Percentiles rank a stretch among this genome's conserved stretches.
Conservation (phyloP, 257 asterid species). For the Primulina tabacum region DNA sequence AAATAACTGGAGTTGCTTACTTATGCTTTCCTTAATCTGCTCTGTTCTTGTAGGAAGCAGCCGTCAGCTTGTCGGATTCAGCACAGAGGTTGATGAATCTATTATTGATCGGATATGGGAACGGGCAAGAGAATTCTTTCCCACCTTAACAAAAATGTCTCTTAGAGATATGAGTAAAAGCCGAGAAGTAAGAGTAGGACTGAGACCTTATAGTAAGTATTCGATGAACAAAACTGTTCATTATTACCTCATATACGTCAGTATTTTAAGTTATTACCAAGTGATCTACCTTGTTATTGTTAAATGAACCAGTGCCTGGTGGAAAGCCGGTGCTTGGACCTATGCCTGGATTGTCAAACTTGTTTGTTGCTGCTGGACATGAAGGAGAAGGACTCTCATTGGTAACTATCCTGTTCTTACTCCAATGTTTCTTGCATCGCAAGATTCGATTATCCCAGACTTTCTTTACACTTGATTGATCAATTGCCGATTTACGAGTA, state of each 20-base stretch:
- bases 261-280: background rate
- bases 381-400: slow-evolving; percentile 96
- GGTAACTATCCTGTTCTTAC: slow-evolving; percentile 40
- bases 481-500: background rate
- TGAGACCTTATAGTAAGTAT: slow-evolving; percentile 92
- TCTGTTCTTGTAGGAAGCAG: slow-evolving; percentile 70
- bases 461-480: background rate
- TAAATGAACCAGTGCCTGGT: slow-evolving; percentile 56
- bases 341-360: slow-evolving; percentile 69
- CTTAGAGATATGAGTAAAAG: slow-evolving; percentile 49
- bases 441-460: background rate
- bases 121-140: slow-evolving; percentile 80
- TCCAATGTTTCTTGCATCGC: background rate
- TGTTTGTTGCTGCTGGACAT: slow-evolving; percentile 83
- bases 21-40: slow-evolving; percentile 5
- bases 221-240: slow-evolving; percentile 9
- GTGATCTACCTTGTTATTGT: slow-evolving; percentile 18
- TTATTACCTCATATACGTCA: background rate
- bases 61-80: slow-evolving; percentile 81
- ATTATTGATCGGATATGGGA: slow-evolving; percentile 73
- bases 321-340: slow-evolving; percentile 85
- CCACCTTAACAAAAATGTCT: slow-evolving; percentile 51
- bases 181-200: slow-evolving; percentile 86
- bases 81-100: slow-evolving; percentile 65
- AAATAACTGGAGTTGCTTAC: slow-evolving; percentile 4